phyloP scores from a whole-genome alignment of 2,329 filamentous ascomycete species.

The Aspergillus puulaauensis region DNA sequence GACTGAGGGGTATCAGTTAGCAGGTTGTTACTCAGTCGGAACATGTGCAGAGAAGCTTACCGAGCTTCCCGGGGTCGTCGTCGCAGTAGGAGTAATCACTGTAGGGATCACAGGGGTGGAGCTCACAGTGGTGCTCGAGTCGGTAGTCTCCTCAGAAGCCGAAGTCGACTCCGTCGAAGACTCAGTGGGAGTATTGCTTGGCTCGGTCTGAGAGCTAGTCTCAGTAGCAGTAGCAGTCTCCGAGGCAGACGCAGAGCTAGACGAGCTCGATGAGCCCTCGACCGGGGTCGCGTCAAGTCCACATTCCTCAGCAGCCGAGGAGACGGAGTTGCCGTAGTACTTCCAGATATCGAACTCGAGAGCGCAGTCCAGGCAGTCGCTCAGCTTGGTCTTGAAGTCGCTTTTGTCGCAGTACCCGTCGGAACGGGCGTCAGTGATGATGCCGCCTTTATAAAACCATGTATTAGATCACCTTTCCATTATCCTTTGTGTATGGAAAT shows the following conservation, averaged over 20 bases:
- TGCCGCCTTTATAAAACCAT: not conserved
- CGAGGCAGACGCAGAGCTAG: not conserved
- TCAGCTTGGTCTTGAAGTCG: not conserved
- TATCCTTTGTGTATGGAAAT: not conserved
- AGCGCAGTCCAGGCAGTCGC: slow-evolving; percentile 4
- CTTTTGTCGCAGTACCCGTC: slow-evolving; percentile 3
- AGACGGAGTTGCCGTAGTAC: slow-evolving; percentile 9
- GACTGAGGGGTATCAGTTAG: not conserved
- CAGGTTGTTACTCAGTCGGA: not conserved
- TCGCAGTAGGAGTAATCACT: not conserved
- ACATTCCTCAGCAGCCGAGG: slow-evolving; percentile 2
- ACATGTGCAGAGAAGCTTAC: not conserved
- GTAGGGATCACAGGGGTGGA: not conserved
- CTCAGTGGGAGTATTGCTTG: not conserved
- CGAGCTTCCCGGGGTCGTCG: not conserved
- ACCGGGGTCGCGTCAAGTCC: slow-evolving; percentile 8
- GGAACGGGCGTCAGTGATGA: not conserved
- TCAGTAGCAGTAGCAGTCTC: not conserved
- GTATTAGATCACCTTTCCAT: not conserved
- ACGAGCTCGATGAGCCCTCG: not conserved
- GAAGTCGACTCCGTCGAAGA: not conserved
- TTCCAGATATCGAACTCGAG: slow-evolving; percentile 9
- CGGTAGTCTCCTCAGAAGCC: not conserved
- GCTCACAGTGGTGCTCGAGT: not conserved
- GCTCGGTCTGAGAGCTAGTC: not conserved